Evolutionary conservation across 257 asterid species (phyloP).

Genomic region (Knoxia roxburghii): DNA sequence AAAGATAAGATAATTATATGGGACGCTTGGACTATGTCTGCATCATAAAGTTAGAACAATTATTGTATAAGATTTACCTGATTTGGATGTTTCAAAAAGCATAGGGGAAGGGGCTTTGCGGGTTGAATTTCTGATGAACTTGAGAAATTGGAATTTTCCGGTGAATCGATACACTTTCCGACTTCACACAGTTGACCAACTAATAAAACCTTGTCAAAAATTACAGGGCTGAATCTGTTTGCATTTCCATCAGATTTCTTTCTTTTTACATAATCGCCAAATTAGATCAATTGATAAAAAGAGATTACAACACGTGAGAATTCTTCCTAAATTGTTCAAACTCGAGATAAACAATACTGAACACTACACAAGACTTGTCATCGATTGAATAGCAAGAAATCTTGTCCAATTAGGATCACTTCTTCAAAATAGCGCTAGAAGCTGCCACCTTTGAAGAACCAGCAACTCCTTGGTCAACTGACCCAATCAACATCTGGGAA

Average conservation of each 20-base stretch:
- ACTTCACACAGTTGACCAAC: no score
- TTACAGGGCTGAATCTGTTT: not conserved
- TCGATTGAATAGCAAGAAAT: not conserved
- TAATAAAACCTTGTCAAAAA: no score
- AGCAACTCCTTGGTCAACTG: constrained; percentile 46
- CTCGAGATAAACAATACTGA: not conserved
- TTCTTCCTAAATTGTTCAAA: constrained; percentile 4
- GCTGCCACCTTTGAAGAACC: constrained; percentile 51
- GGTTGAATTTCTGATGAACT: no score
- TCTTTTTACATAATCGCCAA: constrained; percentile 7
- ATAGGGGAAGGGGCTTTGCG: no score
- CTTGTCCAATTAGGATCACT: constrained; percentile 2
- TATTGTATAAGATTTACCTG: no score
- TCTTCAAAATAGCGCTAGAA: constrained; percentile 8
- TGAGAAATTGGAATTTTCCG: no score
- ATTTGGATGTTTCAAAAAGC: no score
- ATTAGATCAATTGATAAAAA: constrained; percentile 7
- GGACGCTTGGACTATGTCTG: no score
- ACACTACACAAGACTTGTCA: not conserved
- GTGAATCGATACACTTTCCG: no score
- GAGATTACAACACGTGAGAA: constrained; percentile 3
- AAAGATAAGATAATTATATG: no score
- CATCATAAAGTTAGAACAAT: no score
- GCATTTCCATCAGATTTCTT: not conserved
- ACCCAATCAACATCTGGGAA: constrained; percentile 48